Evolutionary conservation across 108 stramenopile species (phyloP), one percentile per base, ranked within the genome.

Genomic region (Ochromonas danica): DNA sequence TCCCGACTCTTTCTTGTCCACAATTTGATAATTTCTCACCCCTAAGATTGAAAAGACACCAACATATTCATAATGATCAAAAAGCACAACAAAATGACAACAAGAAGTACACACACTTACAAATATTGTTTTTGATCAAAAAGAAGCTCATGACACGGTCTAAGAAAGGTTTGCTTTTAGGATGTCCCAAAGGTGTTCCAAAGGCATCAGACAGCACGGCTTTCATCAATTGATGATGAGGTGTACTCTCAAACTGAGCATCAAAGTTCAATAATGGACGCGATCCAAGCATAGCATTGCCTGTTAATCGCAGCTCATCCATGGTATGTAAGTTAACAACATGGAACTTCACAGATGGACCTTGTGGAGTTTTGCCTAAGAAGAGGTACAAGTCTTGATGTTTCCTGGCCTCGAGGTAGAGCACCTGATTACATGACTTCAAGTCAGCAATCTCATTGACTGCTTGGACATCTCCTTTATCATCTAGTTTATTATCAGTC

Each of bases 271-370:
- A 85, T 3, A 99, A 82, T 6, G 98, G 97, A 70, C 98, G 93
- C 70, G 94, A 94, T 3, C 97, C 85, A 33, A 85, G 81, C 84
- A 86, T 85, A 83, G 95, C 95, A 82, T 99, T 99, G 6, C 98
- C 98, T 30, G 97, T 97, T 38, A 99, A 83, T 77, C 91, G 89
- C 35, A 99, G 89, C 86, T 99, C 98, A 87, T 99, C 98, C 97
- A 99, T 97, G 57, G 98, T 99, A 85, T 99, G 98, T 62, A 97
- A 90, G 87, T 99, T 99, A 28, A 92, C 86, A 0, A 99, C 87
- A 78, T 94, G 95, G 80, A 98, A 99, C 81, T 94, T 94, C 70
- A 88, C 92, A 43, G 89, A 90, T 35, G 98, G 98, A 25, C 98
- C 98, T 35, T 83, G 71, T 17, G 92, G 84, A 0, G 91, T 89